Evolutionary conservation across 306 rosid species (phyloP).

Genomic region (Crotalaria pallida): DNA sequence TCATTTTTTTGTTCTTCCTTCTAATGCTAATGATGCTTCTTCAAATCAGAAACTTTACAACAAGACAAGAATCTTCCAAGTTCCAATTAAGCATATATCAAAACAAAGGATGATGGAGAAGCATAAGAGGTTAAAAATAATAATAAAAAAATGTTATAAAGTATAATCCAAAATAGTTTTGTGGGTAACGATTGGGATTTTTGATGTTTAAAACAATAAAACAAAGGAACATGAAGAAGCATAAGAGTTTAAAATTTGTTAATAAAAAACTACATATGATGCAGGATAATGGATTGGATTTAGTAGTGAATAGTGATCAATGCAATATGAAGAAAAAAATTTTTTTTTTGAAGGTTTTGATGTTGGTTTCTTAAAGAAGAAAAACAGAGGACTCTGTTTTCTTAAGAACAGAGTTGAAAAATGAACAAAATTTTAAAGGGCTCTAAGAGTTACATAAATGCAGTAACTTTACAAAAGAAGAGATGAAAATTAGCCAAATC

Average conservation of each 20-base stretch:
- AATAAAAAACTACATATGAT: no score
- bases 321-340: not conserved
- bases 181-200: no score
- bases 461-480: no score
- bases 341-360: not conserved
- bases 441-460: no score
- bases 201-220: no score
- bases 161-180: not conserved
- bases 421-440: no score
- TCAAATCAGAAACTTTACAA: not conserved
- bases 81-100: no score
- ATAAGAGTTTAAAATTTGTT: no score
- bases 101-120: not conserved
- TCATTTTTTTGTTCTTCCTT: conserved; percentile 37
- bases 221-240: no score
- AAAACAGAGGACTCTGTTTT: conserved; percentile 3
- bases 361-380: not conserved
- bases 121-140: not conserved
- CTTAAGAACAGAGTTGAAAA: not conserved
- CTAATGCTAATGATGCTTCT: not conserved
- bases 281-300: not conserved
- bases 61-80: no score
- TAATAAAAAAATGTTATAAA: not conserved
- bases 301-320: not conserved
- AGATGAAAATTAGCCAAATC: no score